A percentile compares a stretch with the other conserved stretches of the same genome.
phyloP scores from a whole-genome alignment of 164 flowering plant species.

The Magnolia officinalis region DNA sequence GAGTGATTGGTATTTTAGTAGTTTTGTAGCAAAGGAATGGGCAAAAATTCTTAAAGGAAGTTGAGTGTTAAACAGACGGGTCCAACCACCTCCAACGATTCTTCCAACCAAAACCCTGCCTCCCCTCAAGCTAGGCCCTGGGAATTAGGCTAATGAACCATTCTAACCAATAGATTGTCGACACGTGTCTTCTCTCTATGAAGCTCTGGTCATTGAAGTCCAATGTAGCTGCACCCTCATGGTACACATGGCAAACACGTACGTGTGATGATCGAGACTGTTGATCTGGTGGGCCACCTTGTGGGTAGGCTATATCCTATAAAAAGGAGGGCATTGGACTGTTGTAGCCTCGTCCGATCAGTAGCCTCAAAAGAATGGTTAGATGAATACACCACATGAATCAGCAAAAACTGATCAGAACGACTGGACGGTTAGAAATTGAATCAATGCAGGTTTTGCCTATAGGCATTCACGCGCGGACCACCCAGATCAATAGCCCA shows the following conservation, averaged over 20 bases:
- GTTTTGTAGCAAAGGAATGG: constrained; percentile 1
- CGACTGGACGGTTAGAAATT: too few species aligned
- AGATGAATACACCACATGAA: too few species aligned
- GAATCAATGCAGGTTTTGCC: too few species aligned
- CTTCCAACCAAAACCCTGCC: constrained; percentile 12
- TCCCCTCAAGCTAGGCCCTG: not conserved
- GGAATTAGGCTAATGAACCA: not conserved
- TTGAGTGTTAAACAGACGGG: constrained; percentile 3
- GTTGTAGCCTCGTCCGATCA: too few species aligned
- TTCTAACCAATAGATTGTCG: not conserved
- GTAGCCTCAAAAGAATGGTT: too few species aligned
- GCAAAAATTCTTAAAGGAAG: not conserved
- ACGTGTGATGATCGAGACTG: too few species aligned
- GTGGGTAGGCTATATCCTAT: too few species aligned
- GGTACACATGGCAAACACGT: not conserved
- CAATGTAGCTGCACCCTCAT: not conserved
- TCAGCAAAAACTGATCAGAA: too few species aligned
- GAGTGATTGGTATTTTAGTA: not conserved
- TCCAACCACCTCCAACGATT: constrained; percentile 18
- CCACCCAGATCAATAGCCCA: too few species aligned
- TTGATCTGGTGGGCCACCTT: too few species aligned
- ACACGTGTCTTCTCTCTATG: not conserved
- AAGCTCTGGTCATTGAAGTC: not conserved
- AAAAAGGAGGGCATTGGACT: too few species aligned
- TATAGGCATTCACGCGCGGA: too few species aligned